Base-by-base conservation (phyloP, 306 rosid genomes). In the Inga leiocalycina region DNA sequence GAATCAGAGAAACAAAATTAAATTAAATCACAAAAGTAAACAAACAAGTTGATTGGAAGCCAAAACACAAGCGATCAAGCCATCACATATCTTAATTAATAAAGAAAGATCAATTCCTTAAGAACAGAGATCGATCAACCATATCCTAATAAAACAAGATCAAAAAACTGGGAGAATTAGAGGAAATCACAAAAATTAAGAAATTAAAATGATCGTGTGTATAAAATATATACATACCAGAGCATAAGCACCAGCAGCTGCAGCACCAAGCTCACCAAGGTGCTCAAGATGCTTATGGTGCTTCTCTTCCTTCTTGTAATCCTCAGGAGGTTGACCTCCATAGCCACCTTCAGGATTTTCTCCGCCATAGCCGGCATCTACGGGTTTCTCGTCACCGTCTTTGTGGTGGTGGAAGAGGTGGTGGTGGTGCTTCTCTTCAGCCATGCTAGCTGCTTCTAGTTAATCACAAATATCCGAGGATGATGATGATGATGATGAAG, bases 271-370 rank as follows among this genome's bases (percentile, higher is more conserved):
- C 86, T 85, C 91, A 24, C 92, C 89, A 11, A 91, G 30, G 14
- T 88, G 72, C 83, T 91, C 93, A 19, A 81, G 89, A 68, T 85
- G 89, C 72, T 89, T 92, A 86, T 92, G 97, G 82, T 92, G 97
- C 81, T 92, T 89, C 91, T 85, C 90, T 77, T 94, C 95, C 86
- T 91, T 83, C 85, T 78, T 81, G 88, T 91, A 89, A 69, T 94
- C 89, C 3, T 80, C 85, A 24, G 41, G 52, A 20, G 45, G 39
- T 17, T 65, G 49, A 44, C 19, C 34, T 3, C 54, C 74, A 48
- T 39, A 74, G 49, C 37, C 77, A 1, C 3, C 5, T 79, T 65
- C 76, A 7, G 27, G 72, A 71, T 68, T 34, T 6, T 68, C 22
- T 1, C 61, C 62, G 39, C 64, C 66, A 39, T 37, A 79, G 48